Evolutionary conservation across 73 alveolate genomes (phyloP), one percentile per base, ranked within the genome.

Genomic region (Blepharisma stoltei): DNA sequence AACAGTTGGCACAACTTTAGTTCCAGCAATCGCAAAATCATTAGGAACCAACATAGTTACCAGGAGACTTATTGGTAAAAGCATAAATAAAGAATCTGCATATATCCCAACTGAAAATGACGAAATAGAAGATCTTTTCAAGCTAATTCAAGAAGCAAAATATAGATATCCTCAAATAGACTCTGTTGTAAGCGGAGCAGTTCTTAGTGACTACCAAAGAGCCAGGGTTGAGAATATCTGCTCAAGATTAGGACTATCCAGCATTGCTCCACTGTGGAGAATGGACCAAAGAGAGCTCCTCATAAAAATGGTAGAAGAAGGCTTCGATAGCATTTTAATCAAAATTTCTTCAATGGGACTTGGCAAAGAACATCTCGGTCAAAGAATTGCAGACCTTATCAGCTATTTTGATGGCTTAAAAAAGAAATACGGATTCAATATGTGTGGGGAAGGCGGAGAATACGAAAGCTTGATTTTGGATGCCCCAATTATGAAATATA

Each of bases 371-470:
- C 92, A 86, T 69, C 79, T 93, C 48, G 93, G 96, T 9, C 70
- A 86, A 66, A 70, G 84, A 38, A 80, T 92, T 6, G 20, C 71
- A 5, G 91, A 83, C 54, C 84, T 86, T 6, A 43, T 77, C n/a
- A 91, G 71, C 37, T 76, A 92, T 43, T 88, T 92, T 55, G 81
- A 78, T 14, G 47, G 71, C 32, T 38, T 60, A 14, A 14, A 60
- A 9, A 60, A 83, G 55, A 79, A 94, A 84, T 92, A 81, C 82
- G 95, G 95, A 41, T 89, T 97, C 65, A 96, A 97, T 88, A 97
- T 94, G 9, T 93, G 98, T 86, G 99, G 99, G 21, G 99, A 97
- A 88, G 99, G 99, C 9, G 99, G 99, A 23, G 99, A 97, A 81
- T 97, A 88, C 83, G 99, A 97, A 86, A 84, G 96, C 6, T 84